Percentiles rank a stretch among this genome's conserved stretches.
Conservation (phyloP, 495 filamentous ascomycete genomes). For the Neurospora sp. region DNA sequence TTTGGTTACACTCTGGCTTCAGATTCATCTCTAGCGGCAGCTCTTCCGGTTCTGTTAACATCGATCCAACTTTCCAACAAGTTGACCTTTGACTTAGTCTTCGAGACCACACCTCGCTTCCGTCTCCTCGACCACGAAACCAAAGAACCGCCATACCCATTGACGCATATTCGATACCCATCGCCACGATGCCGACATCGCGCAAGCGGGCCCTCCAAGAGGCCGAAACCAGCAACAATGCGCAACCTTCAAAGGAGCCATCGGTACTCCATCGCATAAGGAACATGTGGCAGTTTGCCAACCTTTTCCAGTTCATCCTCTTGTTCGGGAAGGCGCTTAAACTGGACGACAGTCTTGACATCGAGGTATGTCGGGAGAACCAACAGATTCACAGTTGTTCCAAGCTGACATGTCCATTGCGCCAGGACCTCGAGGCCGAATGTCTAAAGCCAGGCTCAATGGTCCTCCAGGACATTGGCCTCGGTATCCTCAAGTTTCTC, state of each 20-base stretch:
- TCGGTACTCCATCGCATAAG: constrained; percentile 58
- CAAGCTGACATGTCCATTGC: background rate
- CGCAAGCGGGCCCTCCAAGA: constrained; percentile 68
- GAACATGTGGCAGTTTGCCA: constrained; percentile 92
- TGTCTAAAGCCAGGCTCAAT: constrained; percentile 70
- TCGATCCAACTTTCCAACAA: background rate
- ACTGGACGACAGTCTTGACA: constrained; percentile 74
- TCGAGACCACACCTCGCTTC: background rate
- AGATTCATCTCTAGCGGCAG: background rate
- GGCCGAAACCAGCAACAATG: constrained; percentile 35
- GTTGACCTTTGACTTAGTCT: background rate
- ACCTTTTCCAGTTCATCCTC: constrained; percentile 84
- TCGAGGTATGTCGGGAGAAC: constrained; percentile 54
- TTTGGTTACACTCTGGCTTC: background rate
- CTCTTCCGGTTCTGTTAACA: background rate
- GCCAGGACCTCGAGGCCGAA: constrained; percentile 80
- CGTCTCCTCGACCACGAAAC: background rate
- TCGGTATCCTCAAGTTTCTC: constrained; percentile 82
- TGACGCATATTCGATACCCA: background rate
- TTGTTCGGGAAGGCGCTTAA: constrained; percentile 83
- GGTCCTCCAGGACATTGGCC: constrained; percentile 69
- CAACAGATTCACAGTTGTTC: background rate
- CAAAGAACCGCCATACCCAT: background rate
- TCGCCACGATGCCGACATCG: constrained; percentile 38
- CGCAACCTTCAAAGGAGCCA: constrained; percentile 19